These are phyloP conservation scores for Tetrahymena malaccensis DNA, from an alignment of 73 alveolate genomes.

Conservation along the genomic window DNA sequence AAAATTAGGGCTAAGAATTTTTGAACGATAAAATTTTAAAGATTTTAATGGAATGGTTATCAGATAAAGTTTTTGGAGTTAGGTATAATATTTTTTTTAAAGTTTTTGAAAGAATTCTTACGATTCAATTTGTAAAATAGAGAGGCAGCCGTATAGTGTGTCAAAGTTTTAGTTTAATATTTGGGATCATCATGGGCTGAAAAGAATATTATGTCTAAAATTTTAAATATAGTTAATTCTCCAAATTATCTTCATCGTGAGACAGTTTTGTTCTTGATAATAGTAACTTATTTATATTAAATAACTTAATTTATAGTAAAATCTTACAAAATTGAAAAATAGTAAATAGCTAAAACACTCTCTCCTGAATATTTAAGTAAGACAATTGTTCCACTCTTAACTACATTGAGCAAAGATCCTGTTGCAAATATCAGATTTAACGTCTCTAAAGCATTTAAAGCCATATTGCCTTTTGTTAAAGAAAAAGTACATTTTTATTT, in stretches of 20 bases:
- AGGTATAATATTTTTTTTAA: not conserved
- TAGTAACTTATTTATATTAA: not conserved
- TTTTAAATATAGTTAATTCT: constrained; percentile 1
- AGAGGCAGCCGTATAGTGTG: constrained; percentile 17
- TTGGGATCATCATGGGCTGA: constrained; percentile 39
- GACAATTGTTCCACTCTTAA: constrained; percentile 20
- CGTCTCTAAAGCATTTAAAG: constrained; percentile 5
- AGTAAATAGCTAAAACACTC: constrained; percentile 13
- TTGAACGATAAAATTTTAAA: constrained; percentile 19
- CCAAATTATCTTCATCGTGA: constrained; percentile 31
- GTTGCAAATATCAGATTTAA: constrained; percentile 38
- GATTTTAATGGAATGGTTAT: constrained; percentile 36
- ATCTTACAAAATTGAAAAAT: not conserved
- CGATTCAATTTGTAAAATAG: not conserved
- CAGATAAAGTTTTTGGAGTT: constrained; percentile 30
- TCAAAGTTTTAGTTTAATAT: constrained; percentile 1
- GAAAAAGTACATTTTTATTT: not conserved
- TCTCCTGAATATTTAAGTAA: constrained; percentile 12
- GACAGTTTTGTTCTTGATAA: constrained; percentile 33
- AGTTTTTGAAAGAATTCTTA: no score
- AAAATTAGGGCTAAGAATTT: constrained; percentile 14
- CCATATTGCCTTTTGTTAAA: not conserved
- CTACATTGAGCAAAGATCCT: constrained; percentile 5
- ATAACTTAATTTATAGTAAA: not conserved
- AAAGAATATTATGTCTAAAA: constrained; percentile 17